Evolutionary conservation across 2,329 filamentous ascomycete species (phyloP), one percentile per base, ranked within the genome.

Genomic region (Scleromitrula shiraiana): DNA sequence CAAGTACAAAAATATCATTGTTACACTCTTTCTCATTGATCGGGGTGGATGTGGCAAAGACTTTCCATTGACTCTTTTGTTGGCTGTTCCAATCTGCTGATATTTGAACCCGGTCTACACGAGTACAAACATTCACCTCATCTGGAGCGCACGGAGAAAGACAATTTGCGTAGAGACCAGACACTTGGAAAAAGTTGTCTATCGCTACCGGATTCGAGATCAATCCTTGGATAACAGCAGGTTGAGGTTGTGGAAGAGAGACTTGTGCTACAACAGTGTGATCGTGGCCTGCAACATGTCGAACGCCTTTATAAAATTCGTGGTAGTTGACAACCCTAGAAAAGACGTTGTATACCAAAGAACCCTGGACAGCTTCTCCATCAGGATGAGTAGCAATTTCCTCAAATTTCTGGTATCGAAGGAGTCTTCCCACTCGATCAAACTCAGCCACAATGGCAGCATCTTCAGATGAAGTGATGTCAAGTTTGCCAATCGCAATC

Each of bases 151-250:
- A 36, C 22, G 49, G 26, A 20, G 22, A 27, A 8, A 44, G n/a
- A n/a, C 20, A 36, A 38, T 51, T 51, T n/a, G 33, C 32, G n/a
- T 42, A 26, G 17, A 51, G 27, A 19, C 68, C 66, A 5, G 63
- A 64, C 3, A 67, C 51, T 49, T 66, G 65, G 7, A 63, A 52
- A 50, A 67, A 67, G 36, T 56, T 62, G 43, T 67, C 65, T 7
- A 59, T 35, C 4, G 55, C 29, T 7, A 40, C n/a, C 20, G 36
- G 35, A 8, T 38, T 19, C 2, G 22, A 24, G n/a, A 26, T 30
- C 10, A 14, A 15, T 9, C 14, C n/a, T 15, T 40, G 12, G 30
- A 15, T 24, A n/a, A 17, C n/a, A 5, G 22, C 23, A 9, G n/a
- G 10, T 17, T 9, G 5, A 24, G 1, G 5, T 7, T 22, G n/a